Base-by-base conservation (phyloP, 805 yeast species). In the Metschnikowia orientalis region DNA sequence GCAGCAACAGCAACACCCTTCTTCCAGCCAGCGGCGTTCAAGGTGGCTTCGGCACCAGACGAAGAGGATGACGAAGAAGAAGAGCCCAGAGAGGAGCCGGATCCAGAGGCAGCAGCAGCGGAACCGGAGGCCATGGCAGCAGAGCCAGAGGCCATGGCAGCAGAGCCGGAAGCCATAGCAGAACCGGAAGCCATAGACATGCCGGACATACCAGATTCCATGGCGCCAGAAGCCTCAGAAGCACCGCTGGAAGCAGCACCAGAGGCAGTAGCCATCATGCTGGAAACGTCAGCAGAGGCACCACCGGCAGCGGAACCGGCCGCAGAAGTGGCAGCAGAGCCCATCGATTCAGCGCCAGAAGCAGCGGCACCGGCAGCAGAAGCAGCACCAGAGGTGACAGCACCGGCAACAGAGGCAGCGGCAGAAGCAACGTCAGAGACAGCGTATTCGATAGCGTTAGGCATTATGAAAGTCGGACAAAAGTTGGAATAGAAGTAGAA, bases 1-100 rank as follows among this genome's bases (percentile, higher is more conserved):
- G 59, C 63, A 28, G 60, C 63, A 26, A 63, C 53, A 18, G 56
- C 59, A 35, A 51, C 56, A 25, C 63, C 54, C 49, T 50, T 60
- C 51, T 63, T 63, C 69, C 66, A 62, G 12, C 57, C 50, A 23
- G 49, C 24, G 7, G 53, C 57, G 24, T 45, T 21, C 28, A 35
- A 29, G 34, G 40, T 34, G 33, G 40, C 50, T 12, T 47, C 42
- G 16, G 43, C 44, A 18, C 42, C 48, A 23, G 38, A 49, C 19
- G 52, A 45, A 17, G 37, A 43, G 9, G 42, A 38, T 23, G 45
- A 37, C 6, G 44, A 35, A 28, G 39, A 36, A 8, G 41, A 37
- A 15, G 35, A 28, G 13, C 29, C 33, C 9, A 42, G 24, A 9
- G 41, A 17, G 32, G 32, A 16, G 7, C 37, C 24, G 8, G 13